phyloP scores from a whole-genome alignment of 495 filamentous ascomycete genomes.

The Lepidopterella palustris region DNA sequence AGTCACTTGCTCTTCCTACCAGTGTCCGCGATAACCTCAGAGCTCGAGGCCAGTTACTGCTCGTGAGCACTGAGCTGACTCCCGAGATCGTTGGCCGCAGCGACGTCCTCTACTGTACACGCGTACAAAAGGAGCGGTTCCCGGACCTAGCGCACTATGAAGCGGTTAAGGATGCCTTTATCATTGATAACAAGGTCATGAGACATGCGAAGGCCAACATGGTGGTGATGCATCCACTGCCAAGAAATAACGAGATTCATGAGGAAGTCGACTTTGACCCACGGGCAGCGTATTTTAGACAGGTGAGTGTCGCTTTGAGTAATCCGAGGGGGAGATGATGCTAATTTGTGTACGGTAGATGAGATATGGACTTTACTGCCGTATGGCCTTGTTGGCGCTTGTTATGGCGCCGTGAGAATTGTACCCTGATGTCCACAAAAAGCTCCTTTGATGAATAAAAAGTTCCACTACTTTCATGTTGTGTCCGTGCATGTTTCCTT shows the following conservation, averaged over 20 bases:
- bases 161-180: constrained; percentile 73
- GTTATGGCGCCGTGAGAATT: constrained; percentile 61
- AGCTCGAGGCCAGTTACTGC: constrained; percentile 63
- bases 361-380: constrained; percentile 94
- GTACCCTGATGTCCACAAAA: neutral
- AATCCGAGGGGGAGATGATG: constrained; percentile 23
- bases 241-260: constrained; percentile 81
- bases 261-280: constrained; percentile 98
- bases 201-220: constrained; percentile 86
- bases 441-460: neutral
- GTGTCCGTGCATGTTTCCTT: neutral
- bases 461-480: neutral
- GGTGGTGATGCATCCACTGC: constrained; percentile 92
- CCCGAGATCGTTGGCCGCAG: constrained; percentile 73
- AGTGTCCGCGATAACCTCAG: constrained; percentile 64
- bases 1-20: constrained; percentile 66
- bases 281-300: constrained; percentile 95
- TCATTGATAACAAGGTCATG: constrained; percentile 84
- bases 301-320: constrained; percentile 56
- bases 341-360: constrained; percentile 59
- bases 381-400: constrained; percentile 92
- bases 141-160: constrained; percentile 71
- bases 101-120: constrained; percentile 93
- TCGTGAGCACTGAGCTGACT: constrained; percentile 70
- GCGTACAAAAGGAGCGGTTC: constrained; percentile 95